Base-by-base conservation (phyloP, 495 filamentous ascomycete species). In the Trichoderma erinaceum region DNA sequence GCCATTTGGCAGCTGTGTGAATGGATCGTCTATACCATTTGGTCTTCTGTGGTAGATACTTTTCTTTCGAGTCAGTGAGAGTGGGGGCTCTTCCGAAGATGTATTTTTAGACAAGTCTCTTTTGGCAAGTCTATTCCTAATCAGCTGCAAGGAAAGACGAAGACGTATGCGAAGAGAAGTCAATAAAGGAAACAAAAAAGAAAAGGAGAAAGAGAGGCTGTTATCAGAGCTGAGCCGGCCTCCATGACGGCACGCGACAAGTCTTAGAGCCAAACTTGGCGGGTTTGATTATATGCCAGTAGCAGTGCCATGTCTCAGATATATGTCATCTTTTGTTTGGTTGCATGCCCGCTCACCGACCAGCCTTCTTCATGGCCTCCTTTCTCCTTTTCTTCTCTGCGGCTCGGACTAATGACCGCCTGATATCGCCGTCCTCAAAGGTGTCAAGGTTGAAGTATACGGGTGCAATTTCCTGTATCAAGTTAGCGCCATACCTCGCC, bases 341-440 rank as follows among this genome's bases (percentile, higher is more conserved):
- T 29, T 29, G 48, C 48, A 52, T 18, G 11, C 44, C 44, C 44
- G 44, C 43, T 66, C 65, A 66, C 41, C 65, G 41, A 48, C 41
- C 65, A 27, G 43, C 77, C 10, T 80, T 81, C 72, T 83, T 88
- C 81, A 88, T 87, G 58, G 87, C 88, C 72, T 92, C 88, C 61
- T 88, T 89, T 67, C 92, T 84, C 70, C 85, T 82, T 70, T 92
- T 79, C 81, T 89, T 92, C 44, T 97, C 92, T 2, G 83, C 76
- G n/a, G 89, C 86, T 64, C 87, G 84, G 73, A 88, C 83, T 52
- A 99, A 78, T 0, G 92, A 85, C 13, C 83, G 85, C 76, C 90
- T 93, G 64, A 98, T 87, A 58, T 95, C 91, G 21, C 93, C 92
- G 79, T 97, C 92, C 41, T 85, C 82, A 80, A 97, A 97, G 0